Evolutionary conservation across 441 rosid species (phyloP).

Genomic region (Aquilaria agallochum): DNA sequence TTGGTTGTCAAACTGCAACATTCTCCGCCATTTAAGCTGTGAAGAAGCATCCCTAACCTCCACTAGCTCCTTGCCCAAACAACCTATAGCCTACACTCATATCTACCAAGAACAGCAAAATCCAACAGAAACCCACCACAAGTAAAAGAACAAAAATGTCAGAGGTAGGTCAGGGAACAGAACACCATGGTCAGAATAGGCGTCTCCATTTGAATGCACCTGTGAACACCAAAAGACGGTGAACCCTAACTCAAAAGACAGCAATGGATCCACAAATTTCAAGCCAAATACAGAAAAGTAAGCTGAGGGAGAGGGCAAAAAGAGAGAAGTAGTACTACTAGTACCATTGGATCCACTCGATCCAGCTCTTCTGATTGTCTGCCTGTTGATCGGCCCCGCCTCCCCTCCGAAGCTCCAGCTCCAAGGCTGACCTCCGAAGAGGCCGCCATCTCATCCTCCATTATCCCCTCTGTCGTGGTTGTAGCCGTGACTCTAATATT

Average conservation of each 20-base stretch:
- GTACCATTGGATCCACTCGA: no score
- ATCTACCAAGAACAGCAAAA: constrained; percentile 10
- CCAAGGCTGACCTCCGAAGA: neutral
- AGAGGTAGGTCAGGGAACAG: neutral
- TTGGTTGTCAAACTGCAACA: constrained; percentile 71
- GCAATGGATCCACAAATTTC: no score
- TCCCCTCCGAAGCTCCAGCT: neutral
- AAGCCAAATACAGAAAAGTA: no score
- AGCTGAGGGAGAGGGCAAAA: no score
- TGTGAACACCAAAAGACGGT: no score
- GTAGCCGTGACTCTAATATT: neutral
- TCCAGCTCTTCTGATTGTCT: no score
- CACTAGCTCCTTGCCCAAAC: constrained; percentile 40
- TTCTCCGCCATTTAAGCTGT: constrained; percentile 73
- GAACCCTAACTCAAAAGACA: no score
- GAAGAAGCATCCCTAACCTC: constrained; percentile 40
- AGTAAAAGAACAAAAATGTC: neutral
- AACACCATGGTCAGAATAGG: neutral
- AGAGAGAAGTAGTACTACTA: no score
- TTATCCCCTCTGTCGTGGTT: neutral
- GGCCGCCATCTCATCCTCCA: neutral
- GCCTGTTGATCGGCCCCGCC: no score
- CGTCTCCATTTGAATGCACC: no score
- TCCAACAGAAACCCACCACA: neutral
- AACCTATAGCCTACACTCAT: constrained; percentile 31